phyloP scores from a whole-genome alignment of 148 eudicot species.

The Limonium bicolor region DNA sequence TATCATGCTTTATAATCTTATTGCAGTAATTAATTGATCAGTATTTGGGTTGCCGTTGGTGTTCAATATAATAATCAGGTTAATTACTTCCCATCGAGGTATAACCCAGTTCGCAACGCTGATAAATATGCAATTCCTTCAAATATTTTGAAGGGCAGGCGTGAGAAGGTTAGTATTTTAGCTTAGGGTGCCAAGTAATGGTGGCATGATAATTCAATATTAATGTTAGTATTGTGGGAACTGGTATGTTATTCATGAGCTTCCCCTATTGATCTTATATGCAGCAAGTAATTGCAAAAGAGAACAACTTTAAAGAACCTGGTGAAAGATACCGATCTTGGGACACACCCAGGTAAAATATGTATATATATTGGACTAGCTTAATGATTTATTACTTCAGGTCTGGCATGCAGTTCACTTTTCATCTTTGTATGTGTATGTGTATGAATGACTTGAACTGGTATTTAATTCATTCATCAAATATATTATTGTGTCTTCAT shows the following conservation, averaged over 20 bases:
- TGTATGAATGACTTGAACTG: too few relatives aligned
- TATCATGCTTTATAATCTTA: too few relatives aligned
- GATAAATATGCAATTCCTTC: constrained; percentile 72
- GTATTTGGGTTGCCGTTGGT: constrained; percentile 23
- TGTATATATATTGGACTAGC: neutral
- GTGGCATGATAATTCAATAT: neutral
- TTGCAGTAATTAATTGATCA: too few relatives aligned
- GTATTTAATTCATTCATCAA: neutral
- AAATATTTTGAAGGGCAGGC: constrained; percentile 42
- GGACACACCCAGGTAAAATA: constrained; percentile 53
- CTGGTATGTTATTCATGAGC: neutral
- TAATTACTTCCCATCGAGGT: constrained; percentile 93
- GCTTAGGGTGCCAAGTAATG: too few relatives aligned
- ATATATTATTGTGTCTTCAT: neutral
- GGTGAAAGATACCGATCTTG: constrained; percentile 77
- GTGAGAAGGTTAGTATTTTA: too few relatives aligned
- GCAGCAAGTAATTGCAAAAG: constrained; percentile 59
- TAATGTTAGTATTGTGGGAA: too few relatives aligned
- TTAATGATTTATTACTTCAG: too few relatives aligned
- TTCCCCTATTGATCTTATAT: neutral
- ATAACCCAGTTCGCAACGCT: constrained; percentile 83
- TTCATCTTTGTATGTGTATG: too few relatives aligned
- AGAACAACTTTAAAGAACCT: constrained; percentile 87
- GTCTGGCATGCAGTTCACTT: too few relatives aligned
- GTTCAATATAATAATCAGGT: too few relatives aligned